phyloP scores from a whole-genome alignment of 2,329 filamentous ascomycete genomes.

The Epichloe sp. region DNA sequence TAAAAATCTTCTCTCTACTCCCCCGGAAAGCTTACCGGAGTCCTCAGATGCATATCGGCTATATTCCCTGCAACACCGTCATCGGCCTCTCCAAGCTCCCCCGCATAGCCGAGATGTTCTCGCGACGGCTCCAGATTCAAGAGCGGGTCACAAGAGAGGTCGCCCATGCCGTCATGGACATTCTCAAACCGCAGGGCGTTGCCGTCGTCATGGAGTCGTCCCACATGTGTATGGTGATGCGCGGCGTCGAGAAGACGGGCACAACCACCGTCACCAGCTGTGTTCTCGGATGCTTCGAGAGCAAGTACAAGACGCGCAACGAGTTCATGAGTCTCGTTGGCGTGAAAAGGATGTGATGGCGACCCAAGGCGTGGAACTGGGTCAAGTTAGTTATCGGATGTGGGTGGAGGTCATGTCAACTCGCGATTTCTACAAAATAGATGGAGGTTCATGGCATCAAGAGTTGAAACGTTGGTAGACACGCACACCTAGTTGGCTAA shows the following conservation, averaged over 20 bases:
- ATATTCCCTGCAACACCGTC: slow-evolving; percentile 83
- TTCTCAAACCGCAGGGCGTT: slow-evolving; percentile 86
- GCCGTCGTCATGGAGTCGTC: slow-evolving; percentile 95
- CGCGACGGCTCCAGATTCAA: slow-evolving; percentile 84
- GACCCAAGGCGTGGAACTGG: no score
- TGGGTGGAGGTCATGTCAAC: no score
- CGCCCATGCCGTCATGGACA: slow-evolving; percentile 85
- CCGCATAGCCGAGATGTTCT: slow-evolving; percentile 94
- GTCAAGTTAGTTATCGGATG: no score
- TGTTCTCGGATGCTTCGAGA: slow-evolving; percentile 91
- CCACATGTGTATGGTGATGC: slow-evolving; percentile 98
- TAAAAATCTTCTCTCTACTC: not conserved
- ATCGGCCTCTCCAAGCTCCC: slow-evolving; percentile 94
- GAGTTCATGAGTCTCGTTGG: slow-evolving; percentile 79
- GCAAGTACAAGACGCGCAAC: slow-evolving; percentile 83
- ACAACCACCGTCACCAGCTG: slow-evolving; percentile 92
- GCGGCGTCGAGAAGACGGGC: slow-evolving; percentile 82
- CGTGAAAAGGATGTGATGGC: not conserved
- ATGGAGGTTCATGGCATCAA: no score
- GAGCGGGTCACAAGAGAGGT: slow-evolving; percentile 94
- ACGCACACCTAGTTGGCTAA: no score
- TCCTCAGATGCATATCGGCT: slow-evolving; percentile 89
- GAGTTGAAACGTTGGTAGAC: no score
- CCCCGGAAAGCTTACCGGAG: no score
- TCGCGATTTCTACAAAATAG: no score